Percentiles rank a stretch among this genome's conserved stretches.
Evolutionary conservation across 192 early-diverging fungal genomes (phyloP).

Genomic region (Borealophlyctis nickersoniae): DNA sequence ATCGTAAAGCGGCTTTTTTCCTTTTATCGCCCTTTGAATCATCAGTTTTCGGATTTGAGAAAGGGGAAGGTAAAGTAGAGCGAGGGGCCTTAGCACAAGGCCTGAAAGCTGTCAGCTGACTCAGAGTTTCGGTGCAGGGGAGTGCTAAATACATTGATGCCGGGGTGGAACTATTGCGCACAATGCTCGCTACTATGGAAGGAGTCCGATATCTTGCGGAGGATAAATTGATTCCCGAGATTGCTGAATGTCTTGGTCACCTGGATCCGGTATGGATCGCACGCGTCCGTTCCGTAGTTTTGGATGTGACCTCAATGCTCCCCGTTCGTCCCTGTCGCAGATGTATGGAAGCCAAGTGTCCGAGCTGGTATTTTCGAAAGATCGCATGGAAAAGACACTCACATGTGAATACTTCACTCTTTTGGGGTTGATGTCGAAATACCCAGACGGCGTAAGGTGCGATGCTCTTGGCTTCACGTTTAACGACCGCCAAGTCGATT

Average conservation of each 20-base stretch:
- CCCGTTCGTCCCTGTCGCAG: conserved; percentile 9
- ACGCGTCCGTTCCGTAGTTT: neutral
- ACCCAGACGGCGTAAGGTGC: conserved; percentile 54
- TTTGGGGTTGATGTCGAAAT: conserved; percentile 61
- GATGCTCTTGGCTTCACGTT: conserved; percentile 1
- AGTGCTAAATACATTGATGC: conserved; percentile 54
- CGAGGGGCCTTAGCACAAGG: too few species aligned
- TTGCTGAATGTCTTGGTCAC: conserved; percentile 70
- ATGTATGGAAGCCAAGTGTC: conserved; percentile 18
- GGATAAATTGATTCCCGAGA: conserved; percentile 66
- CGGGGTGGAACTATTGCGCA: conserved; percentile 69
- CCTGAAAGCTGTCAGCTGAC: too few species aligned
- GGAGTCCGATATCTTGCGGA: conserved; percentile 68
- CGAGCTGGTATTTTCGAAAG: conserved; percentile 71
- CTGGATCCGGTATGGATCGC: conserved; percentile 61
- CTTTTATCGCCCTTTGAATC: conserved; percentile 70
- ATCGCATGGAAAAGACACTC: conserved; percentile 67
- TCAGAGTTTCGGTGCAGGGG: too few species aligned
- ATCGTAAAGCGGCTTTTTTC: conserved; percentile 68
- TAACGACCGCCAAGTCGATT: neutral
- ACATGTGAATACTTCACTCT: conserved; percentile 78
- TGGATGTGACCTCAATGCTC: too few species aligned
- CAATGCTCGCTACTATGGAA: conserved; percentile 56
- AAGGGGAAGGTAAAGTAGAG: conserved; percentile 44
- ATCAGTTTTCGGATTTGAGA: conserved; percentile 68